A percentile compares a stretch with the other conserved stretches of the same genome.
Evolutionary conservation across 116 monocot genomes (phyloP).

Genomic region (Posidonia oceanica): DNA sequence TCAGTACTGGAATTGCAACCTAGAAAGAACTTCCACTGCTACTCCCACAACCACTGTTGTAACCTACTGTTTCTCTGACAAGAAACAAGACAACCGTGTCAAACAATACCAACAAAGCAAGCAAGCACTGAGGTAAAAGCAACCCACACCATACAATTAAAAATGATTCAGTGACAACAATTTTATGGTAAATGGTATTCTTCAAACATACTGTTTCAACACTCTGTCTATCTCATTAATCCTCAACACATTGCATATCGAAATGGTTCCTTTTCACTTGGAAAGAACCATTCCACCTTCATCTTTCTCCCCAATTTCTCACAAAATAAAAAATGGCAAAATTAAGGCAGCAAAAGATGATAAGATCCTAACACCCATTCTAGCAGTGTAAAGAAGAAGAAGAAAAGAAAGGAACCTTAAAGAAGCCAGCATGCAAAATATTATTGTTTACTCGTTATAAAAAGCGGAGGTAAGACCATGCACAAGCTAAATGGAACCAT

Average conservation of each 20-base stretch:
- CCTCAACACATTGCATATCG: neutral
- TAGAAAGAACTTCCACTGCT: neutral
- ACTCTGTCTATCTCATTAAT: neutral
- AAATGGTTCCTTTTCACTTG: too few species aligned
- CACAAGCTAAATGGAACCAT: too few species aligned
- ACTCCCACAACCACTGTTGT: neutral
- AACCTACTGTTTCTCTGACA: conserved; percentile 2
- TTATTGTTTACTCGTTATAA: too few species aligned
- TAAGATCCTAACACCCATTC: neutral
- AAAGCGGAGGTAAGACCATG: too few species aligned
- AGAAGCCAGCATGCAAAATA: neutral
- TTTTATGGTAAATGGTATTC: neutral
- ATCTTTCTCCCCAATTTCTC: too few species aligned
- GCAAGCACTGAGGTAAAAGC: conserved; percentile 2
- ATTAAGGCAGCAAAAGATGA: too few species aligned
- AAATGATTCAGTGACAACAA: too few species aligned
- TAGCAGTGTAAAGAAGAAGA: neutral
- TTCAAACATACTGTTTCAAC: neutral
- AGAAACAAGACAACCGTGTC: neutral
- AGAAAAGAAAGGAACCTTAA: neutral
- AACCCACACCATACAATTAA: neutral
- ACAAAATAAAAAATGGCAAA: too few species aligned
- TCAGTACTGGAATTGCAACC: neutral
- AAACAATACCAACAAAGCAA: neutral
- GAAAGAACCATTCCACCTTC: too few species aligned